Percentiles rank a stretch among this genome's conserved stretches.
phyloP scores from a whole-genome alignment of 371 early-diverging fungal species.

The Syncephalastrum racemosum region DNA sequence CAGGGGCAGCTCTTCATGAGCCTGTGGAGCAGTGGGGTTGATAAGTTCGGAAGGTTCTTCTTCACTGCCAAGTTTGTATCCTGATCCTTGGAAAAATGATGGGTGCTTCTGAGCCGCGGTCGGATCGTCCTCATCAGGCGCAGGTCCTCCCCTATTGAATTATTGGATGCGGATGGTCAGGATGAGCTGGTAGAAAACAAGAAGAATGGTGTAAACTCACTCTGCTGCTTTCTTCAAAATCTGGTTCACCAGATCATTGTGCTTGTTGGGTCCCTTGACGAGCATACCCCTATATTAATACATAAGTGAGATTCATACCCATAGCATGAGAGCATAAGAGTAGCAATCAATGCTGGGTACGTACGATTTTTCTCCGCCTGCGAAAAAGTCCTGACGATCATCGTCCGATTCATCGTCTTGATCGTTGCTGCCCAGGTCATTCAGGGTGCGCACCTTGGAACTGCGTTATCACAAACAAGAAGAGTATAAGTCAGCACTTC shows the following conservation, averaged over 20 bases:
- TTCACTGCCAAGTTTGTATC: conserved; percentile 68
- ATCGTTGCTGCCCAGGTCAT: conserved; percentile 45
- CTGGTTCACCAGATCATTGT: conserved; percentile 68
- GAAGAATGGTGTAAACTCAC: conserved; percentile 38
- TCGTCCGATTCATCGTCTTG: conserved; percentile 57
- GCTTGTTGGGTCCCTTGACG: conserved; percentile 70
- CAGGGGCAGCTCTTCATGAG: conserved; percentile 19
- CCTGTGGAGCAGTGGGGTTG: conserved; percentile 9
- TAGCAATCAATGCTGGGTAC: conserved; percentile 14
- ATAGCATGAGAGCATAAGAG: no score
- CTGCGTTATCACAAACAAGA: conserved; percentile 9
- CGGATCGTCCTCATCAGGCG: conserved; percentile 44
- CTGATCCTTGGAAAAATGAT: conserved; percentile 62
- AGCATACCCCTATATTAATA: conserved; percentile 56
- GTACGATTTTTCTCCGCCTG: conserved; percentile 88
- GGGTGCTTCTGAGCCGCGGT: conserved; percentile 35
- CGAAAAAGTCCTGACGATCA: conserved; percentile 75
- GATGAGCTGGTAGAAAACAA: no score
- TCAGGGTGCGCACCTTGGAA: conserved; percentile 64
- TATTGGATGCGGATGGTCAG: conserved; percentile 9
- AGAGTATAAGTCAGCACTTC: no score
- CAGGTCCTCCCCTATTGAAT: conserved; percentile 49
- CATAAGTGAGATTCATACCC: background rate
- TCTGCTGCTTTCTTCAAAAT: conserved; percentile 81
- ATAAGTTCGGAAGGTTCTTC: conserved; percentile 56